Conservation (phyloP, 2,329 filamentous ascomycete species). For the Alternaria angustiovoidea region DNA sequence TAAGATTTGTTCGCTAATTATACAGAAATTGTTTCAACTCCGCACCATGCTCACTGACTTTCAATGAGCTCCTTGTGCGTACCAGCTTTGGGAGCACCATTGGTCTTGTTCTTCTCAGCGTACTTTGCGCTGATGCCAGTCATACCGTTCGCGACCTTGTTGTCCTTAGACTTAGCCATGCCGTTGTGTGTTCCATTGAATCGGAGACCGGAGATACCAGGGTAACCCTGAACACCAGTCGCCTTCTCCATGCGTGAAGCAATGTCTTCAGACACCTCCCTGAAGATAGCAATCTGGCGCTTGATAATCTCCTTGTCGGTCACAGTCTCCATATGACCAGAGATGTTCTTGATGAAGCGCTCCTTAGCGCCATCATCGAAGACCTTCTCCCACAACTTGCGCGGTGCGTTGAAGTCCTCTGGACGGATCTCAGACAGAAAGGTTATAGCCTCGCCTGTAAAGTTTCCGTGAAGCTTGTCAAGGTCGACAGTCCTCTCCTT, state of each 20-base stretch:
- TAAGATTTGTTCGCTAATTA: too few species aligned
- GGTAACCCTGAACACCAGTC: constrained; percentile 68
- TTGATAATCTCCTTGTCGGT: constrained; percentile 67
- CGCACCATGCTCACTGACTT: too few species aligned
- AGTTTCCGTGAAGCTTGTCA: constrained; percentile 61
- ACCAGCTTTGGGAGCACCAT: constrained; percentile 59
- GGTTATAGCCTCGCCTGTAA: constrained; percentile 58
- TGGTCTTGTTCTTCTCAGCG: constrained; percentile 50
- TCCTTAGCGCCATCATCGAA: constrained; percentile 66
- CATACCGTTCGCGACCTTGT: constrained; percentile 62
- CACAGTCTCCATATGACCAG: constrained; percentile 68
- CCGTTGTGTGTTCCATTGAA: constrained; percentile 71
- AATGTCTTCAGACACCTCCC: constrained; percentile 67
- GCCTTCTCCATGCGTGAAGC: constrained; percentile 68
- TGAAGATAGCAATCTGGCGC: constrained; percentile 71
- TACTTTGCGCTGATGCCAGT: constrained; percentile 21
- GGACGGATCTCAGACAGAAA: constrained; percentile 62
- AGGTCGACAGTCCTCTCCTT: constrained; percentile 56
- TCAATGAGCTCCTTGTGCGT: constrained; percentile 44
- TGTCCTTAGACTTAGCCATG: constrained; percentile 60
- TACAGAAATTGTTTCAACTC: too few species aligned
- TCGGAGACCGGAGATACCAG: constrained; percentile 61
- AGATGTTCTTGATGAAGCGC: constrained; percentile 67
- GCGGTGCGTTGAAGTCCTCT: constrained; percentile 65
- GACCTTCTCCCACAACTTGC: constrained; percentile 67